Evolutionary conservation across 23 red algal species (phyloP), one percentile per base, ranked within the genome.

Genomic region (Gracilaria gracilis): DNA sequence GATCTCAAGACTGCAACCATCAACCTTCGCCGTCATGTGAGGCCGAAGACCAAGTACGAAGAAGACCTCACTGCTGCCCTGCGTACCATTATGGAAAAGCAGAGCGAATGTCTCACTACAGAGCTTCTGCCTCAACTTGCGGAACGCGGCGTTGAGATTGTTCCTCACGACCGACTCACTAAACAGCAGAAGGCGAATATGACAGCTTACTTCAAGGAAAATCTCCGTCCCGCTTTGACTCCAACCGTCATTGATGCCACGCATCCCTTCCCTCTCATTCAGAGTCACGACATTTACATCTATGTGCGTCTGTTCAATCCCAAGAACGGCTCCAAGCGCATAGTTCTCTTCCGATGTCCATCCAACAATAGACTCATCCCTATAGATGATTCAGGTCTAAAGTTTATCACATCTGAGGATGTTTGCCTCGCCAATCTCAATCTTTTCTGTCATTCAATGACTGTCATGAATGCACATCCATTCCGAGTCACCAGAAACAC

Each of bases 401-500:
- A 76, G 32, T 93, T 88, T 51, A 39, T 97, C 80, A 87, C 90
- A 39, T 76, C 93, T 0, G 95, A 97, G 27, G 79, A 97, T 49
- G 64, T 93, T 12, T 80, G 86, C 55, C 64, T 95, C 82, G 87
- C 83, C 27, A 85, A 94, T 57, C 69, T 95, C n/a, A 65, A 50
- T 7, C 37, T 87, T 57, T 20, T 95, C 14, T 87, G 70, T 64
- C 84, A 90, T 46, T 91, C 88, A 29, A 95, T 98, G 93, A 29
- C 50, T 21, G 76, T 98, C 19, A 62, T 95, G 39, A 86, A 66
- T 36, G 76, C 82, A 8, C 82, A 98, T 82, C 76, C 87, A 17
- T 98, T 98, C 81, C 88, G 96, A 31, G 90, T 98, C n/a, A 98
- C 96, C 39, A 78, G 96, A 39, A 98, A 98, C 77, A 93, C 88